phyloP scores from a whole-genome alignment of 768 basidiomycete species.

The Macrolepiota fuliginosa region DNA sequence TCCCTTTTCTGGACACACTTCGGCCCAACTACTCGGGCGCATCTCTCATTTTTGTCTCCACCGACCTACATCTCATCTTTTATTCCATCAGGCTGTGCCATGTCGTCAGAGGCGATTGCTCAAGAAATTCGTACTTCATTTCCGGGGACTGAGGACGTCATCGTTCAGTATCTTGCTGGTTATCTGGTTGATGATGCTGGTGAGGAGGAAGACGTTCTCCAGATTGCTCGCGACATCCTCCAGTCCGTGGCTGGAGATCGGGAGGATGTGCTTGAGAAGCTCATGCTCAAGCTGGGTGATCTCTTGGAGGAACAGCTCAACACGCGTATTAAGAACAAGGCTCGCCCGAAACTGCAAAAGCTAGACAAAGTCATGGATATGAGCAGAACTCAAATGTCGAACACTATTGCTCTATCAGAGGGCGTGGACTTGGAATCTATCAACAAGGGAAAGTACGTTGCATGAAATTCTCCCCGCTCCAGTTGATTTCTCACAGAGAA shows the following conservation, averaged over 20 bases:
- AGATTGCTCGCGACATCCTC: conserved; percentile 70
- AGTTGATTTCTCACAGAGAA: conserved; percentile 15
- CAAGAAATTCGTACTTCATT: conserved; percentile 70
- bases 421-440: conserved; percentile 90
- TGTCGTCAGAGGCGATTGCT: conserved; percentile 76
- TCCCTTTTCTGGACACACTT: conserved; percentile 2
- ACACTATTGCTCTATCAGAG: conserved; percentile 74
- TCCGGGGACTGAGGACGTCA: conserved; percentile 79
- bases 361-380: conserved; percentile 88
- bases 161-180: conserved; percentile 85
- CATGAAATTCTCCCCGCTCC: conserved; percentile 7
- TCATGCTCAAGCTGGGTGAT: conserved; percentile 64
- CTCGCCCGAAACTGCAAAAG: conserved; percentile 69
- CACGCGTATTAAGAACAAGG: conserved; percentile 51
- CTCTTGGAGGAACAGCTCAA: conserved; percentile 65
- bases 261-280: conserved; percentile 54
- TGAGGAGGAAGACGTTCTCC: conserved; percentile 85
- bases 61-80: conserved; percentile 6
- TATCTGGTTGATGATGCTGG: conserved; percentile 87
- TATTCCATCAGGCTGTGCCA: conserved; percentile 21
- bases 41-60: background rate
- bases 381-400: conserved; percentile 79
- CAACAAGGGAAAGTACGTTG: conserved; percentile 85
- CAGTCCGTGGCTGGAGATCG: conserved; percentile 70
- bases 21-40: background rate